A percentile compares a stretch with the other conserved stretches of the same genome.
Conservation (phyloP, 306 rosid genomes). For the Mimosa pudica region DNA sequence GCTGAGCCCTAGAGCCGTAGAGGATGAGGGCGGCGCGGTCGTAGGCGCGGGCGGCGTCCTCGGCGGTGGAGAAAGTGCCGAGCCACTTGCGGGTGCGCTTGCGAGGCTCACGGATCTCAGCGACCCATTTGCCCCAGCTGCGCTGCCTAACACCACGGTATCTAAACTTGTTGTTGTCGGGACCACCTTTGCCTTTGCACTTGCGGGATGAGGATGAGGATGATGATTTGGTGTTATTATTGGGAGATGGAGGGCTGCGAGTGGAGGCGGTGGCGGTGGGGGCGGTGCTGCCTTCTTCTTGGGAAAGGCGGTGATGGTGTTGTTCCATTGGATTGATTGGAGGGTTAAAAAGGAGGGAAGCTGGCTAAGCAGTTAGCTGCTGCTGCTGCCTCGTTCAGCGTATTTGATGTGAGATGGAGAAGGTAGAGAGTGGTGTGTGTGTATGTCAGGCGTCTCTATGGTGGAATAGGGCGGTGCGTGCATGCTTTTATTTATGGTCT, state of each 20-base stretch:
- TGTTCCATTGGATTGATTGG: too few relatives aligned
- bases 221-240: not conserved
- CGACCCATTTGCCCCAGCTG: slow-evolving; percentile 99
- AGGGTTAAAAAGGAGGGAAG: too few relatives aligned
- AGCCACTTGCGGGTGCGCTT: slow-evolving; percentile 94
- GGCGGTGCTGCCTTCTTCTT: slow-evolving; percentile 3
- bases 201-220: not conserved
- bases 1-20: slow-evolving; percentile 87
- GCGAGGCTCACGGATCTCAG: slow-evolving; percentile 97
- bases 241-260: slow-evolving; percentile 32
- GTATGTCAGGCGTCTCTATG: slow-evolving; percentile 59
- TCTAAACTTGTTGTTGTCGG: slow-evolving; percentile 88
- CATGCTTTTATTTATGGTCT: not conserved
- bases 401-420: slow-evolving; percentile 35
- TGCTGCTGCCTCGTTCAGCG: slow-evolving; percentile 71
- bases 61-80: slow-evolving; percentile 90
- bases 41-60: slow-evolving; percentile 91
- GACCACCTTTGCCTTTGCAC: slow-evolving; percentile 80
- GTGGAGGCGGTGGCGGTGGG: slow-evolving; percentile 42
- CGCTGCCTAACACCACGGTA: slow-evolving; percentile 92
- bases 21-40: slow-evolving; percentile 92
- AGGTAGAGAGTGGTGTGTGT: slow-evolving; percentile 25
- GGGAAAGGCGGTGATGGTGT: too few relatives aligned
- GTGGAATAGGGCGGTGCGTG: slow-evolving; percentile 90
- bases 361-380: too few relatives aligned